Percentiles rank a stretch among this genome's conserved stretches.
These are phyloP conservation scores for Endotrypanum monterogeii DNA, from an alignment of 208 protist genomes.

Conservation along the genomic window DNA sequence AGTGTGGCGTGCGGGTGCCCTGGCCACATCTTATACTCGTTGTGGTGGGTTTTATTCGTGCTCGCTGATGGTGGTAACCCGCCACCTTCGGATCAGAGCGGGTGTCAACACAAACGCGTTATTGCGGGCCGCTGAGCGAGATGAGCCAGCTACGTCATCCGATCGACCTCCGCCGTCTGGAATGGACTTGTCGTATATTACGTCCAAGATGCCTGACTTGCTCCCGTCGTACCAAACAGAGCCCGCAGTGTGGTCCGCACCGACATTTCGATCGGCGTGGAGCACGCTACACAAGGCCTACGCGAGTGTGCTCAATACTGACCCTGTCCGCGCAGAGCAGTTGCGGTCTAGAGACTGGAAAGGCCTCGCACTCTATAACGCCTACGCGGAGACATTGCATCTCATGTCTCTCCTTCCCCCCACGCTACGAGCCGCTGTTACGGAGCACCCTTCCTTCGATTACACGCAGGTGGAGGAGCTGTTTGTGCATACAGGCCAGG, in stretches of 20 bases:
- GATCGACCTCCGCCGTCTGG: constrained; percentile 31
- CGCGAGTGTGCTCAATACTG: constrained; percentile 7
- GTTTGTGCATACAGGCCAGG: constrained; percentile 77
- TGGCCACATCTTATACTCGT: neutral
- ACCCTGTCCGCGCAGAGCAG: constrained; percentile 34
- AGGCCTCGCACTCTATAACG: constrained; percentile 58
- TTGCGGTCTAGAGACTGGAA: constrained; percentile 58
- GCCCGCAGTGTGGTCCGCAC: constrained; percentile 46
- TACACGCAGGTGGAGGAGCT: constrained; percentile 69
- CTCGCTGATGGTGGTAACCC: neutral
- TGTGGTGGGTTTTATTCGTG: neutral
- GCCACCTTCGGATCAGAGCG: constrained; percentile 10
- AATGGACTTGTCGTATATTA: constrained; percentile 35
- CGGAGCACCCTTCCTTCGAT: constrained; percentile 44
- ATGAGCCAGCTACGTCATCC: constrained; percentile 22
- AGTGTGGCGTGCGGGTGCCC: neutral
- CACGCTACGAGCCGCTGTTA: constrained; percentile 43
- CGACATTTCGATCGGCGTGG: constrained; percentile 64
- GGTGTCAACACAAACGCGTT: constrained; percentile 19
- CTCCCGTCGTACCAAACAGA: constrained; percentile 52
- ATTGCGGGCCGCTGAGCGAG: constrained; percentile 17
- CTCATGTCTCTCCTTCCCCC: constrained; percentile 65
- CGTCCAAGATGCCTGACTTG: constrained; percentile 30
- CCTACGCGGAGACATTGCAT: constrained; percentile 68
- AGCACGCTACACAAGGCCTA: constrained; percentile 38